These are phyloP conservation scores for Mortierella sp. DNA, from an alignment of 371 early-diverging fungal genomes.

Conservation along the genomic window DNA sequence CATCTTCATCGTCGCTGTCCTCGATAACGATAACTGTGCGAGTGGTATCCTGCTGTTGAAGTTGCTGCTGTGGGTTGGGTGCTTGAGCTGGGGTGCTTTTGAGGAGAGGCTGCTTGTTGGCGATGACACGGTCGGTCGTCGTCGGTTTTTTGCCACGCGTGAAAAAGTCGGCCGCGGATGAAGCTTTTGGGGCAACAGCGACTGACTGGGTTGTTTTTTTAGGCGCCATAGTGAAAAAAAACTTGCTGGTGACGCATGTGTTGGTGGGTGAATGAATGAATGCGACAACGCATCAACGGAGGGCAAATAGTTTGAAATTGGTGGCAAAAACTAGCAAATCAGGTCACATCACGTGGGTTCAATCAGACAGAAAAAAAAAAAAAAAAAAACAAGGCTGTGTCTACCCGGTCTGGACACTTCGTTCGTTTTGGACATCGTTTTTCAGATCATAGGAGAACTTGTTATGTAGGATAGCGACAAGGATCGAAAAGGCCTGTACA, in stretches of 20 bases:
- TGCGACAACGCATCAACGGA: background rate
- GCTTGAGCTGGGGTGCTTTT: background rate
- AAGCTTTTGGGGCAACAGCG: background rate
- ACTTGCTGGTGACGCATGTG: background rate
- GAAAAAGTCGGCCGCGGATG: conserved; percentile 29
- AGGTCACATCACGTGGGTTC: background rate
- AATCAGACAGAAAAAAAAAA: background rate
- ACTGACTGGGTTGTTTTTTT: conserved; percentile 5
- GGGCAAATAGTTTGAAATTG: background rate
- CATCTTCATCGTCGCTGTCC: background rate
- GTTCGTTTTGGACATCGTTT: too few relatives aligned
- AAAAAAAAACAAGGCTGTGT: too few relatives aligned
- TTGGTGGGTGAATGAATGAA: background rate
- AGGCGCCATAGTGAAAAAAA: too few relatives aligned
- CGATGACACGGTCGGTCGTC: conserved; percentile 15
- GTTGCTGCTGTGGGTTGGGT: background rate
- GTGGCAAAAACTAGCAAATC: background rate
- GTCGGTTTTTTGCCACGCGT: conserved; percentile 32
- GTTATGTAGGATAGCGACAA: too few relatives aligned
- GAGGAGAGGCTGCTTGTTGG: conserved; percentile 9
- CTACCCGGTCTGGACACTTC: too few relatives aligned
- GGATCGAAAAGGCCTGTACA: too few relatives aligned
- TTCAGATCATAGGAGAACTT: too few relatives aligned
- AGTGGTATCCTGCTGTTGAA: background rate
- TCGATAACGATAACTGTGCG: background rate